Base-by-base conservation (phyloP, 768 basidiomycete species). In the Saitozyma sp. region DNA sequence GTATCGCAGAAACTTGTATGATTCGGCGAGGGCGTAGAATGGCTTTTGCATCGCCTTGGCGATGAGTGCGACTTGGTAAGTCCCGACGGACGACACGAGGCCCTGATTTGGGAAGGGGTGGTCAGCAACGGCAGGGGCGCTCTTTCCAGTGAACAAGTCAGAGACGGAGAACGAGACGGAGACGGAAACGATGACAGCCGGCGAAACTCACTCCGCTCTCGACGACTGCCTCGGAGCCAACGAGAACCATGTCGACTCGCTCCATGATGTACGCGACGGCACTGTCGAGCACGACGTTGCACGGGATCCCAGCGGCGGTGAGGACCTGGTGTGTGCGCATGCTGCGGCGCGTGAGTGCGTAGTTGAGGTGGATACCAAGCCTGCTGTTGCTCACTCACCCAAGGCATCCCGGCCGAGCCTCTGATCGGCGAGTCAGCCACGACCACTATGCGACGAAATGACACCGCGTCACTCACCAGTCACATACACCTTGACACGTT, bases 221-320 rank as follows among this genome's bases (percentile, higher is more conserved):
- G 6, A 96, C 95, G 37, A 99, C 94, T 8, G 94, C 96, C 82
- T 99, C 96, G 46, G 93, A 93, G 40, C 96, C 96, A 46, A 98
- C 93, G 53, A 99, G 85, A 54, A 95, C 90, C 78, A 95, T 89
- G 79, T 95, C 91, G 17, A 95, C 92, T 70, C 90, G 88, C 67
- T 95, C 91, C 89, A 99, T 97, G 70, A 91, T 87, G 81, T 97
- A 98, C 45, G 92, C 92, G 5, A 98, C 94, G 1, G 95, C 93
- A 13, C 92, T 92, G 80, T 99, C 96, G 62, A 98, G 85, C 10
- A 99, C 88, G 58, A 98, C 89, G 14, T 90, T 92, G 80, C 91
- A 92, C 11, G 94, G 93, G 61, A 99, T 90, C 9, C 93, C 93
- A n/a, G 87, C 90, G 45, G 88, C 87, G 19, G 88, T 88, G 53